Evolutionary conservation across 345 rosid genomes (phyloP).

Genomic region (Arabidopsis arenosa): DNA sequence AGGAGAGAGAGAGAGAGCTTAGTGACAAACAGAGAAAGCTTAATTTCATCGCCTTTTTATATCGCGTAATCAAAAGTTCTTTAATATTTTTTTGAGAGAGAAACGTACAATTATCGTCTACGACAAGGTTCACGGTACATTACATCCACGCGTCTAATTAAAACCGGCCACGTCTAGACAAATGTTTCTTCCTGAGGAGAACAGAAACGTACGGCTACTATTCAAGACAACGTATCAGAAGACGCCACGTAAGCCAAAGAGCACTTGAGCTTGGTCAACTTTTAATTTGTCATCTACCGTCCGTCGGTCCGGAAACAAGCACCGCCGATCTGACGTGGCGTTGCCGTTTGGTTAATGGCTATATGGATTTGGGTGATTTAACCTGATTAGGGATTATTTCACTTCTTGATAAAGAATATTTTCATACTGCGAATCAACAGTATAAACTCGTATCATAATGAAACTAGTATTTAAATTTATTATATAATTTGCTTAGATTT

Average conservation of each 20-base stretch:
- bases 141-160: not conserved
- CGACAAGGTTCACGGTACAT: constrained; percentile 19
- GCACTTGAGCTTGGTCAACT: constrained; percentile 32
- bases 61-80: constrained; percentile 9
- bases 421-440: constrained; percentile 13
- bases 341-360: constrained; percentile 24
- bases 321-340: constrained; percentile 39
- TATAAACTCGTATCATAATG: constrained; percentile 9
- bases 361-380: constrained; percentile 8
- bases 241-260: constrained; percentile 3
- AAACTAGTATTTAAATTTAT: too few relatives aligned
- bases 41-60: constrained; percentile 36
- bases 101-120: constrained; percentile 20
- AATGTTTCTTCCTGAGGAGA: not conserved
- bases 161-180: not conserved
- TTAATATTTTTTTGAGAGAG: not conserved
- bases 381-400: not conserved
- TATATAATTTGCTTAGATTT: not conserved
- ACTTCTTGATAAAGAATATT: not conserved
- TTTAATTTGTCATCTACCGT: constrained; percentile 34
- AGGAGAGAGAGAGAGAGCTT: constrained; percentile 20
- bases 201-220: constrained; percentile 34
- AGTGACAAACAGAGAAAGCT: constrained; percentile 47
- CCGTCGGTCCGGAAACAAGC: constrained; percentile 27
- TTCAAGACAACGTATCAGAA: not conserved